phyloP scores from a whole-genome alignment of 23 red algal species.

The Gracilaria domingensis region DNA sequence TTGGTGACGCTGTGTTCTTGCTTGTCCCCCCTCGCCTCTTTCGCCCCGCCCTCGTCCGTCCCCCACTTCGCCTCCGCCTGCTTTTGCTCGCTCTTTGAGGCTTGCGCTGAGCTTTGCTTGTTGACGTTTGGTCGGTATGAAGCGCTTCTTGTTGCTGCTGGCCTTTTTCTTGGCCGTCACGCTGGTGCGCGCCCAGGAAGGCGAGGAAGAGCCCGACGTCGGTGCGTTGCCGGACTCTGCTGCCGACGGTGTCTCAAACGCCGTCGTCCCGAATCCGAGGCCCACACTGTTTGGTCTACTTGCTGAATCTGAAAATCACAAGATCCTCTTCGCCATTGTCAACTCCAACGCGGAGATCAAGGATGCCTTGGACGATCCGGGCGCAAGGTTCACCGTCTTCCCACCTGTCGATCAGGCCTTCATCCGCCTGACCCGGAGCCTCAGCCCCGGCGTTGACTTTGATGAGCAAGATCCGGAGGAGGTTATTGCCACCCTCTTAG shows the following conservation, averaged over 20 bases:
- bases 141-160: not conserved
- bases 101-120: not conserved
- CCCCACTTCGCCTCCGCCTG: not conserved
- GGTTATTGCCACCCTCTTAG: not conserved
- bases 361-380: not conserved
- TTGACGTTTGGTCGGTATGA: not conserved
- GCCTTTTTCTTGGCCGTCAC: not conserved
- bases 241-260: constrained; percentile 35
- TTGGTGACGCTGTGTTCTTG: too few relatives aligned
- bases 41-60: not conserved
- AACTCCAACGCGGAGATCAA: not conserved
- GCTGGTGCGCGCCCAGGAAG: not conserved
- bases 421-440: not conserved
- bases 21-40: not conserved
- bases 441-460: constrained; percentile 14
- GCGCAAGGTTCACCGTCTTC: constrained; percentile 55
- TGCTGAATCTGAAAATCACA: not conserved
- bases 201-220: not conserved
- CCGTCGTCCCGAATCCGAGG: constrained; percentile 24
- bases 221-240: constrained; percentile 23
- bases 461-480: not conserved
- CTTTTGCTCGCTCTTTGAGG: too few relatives aligned
- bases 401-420: constrained; percentile 59
- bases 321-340: constrained; percentile 13
- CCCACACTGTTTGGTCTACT: not conserved